Conservation (phyloP, 345 rosid genomes). For the Eutrema heterophyllum region DNA sequence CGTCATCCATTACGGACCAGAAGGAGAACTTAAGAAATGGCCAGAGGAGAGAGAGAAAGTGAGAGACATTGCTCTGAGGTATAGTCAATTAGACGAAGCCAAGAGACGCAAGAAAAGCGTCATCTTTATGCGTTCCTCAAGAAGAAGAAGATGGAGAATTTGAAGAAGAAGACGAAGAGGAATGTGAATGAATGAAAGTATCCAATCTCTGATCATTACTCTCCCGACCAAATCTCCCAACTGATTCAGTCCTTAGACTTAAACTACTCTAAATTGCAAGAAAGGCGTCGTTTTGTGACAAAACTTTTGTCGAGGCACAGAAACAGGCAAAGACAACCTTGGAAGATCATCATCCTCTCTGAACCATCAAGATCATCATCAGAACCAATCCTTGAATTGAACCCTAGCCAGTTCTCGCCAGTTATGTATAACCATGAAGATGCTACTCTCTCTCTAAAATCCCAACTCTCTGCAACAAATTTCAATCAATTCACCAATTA, state of each 20-base stretch:
- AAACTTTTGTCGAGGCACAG: neutral
- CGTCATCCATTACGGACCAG: neutral
- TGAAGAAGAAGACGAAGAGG: neutral
- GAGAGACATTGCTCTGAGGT: neutral
- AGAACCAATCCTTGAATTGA: neutral
- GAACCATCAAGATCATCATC: neutral
- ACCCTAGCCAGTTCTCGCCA: slow-evolving; percentile 6
- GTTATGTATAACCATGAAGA: neutral
- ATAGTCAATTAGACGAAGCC: neutral
- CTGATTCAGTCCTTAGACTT: neutral
- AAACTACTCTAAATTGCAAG: neutral
- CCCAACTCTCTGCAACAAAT: no score
- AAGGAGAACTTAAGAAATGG: neutral
- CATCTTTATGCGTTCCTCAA: no score
- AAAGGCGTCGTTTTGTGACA: neutral
- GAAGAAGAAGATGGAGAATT: neutral
- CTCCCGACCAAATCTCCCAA: neutral
- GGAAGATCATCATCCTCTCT: neutral
- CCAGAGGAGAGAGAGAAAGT: neutral
- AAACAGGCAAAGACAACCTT: neutral
- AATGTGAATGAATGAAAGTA: neutral
- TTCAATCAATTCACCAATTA: no score
- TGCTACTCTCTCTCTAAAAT: neutral
- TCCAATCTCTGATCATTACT: slow-evolving; percentile 3
- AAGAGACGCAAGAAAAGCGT: no score